Conservation (phyloP, 768 basidiomycete species). For the Cytidiella melzeri region DNA sequence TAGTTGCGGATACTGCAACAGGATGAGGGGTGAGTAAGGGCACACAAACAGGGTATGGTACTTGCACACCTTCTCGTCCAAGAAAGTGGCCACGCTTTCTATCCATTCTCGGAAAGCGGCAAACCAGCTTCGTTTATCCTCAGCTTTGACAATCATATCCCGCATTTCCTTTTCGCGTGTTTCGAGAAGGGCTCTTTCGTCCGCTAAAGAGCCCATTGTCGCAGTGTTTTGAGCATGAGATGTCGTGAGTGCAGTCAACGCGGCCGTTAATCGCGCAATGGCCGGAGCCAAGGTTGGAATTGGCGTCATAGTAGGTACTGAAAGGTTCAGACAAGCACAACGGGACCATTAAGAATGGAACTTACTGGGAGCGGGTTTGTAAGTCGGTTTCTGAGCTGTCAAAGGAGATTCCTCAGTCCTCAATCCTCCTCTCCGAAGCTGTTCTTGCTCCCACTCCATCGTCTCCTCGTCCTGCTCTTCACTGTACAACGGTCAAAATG, state of each 20-base stretch:
- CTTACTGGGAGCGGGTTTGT: slow-evolving; percentile 70
- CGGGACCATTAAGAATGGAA: background rate
- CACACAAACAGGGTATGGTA: background rate
- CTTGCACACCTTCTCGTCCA: slow-evolving; percentile 74
- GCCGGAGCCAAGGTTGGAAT: slow-evolving; percentile 62
- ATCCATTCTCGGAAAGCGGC: slow-evolving; percentile 71
- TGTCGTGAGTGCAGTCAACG: slow-evolving; percentile 51
- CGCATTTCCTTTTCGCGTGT: slow-evolving; percentile 68
- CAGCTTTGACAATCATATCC: slow-evolving; percentile 66
- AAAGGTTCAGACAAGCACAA: slow-evolving; percentile 11
- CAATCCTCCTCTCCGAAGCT: slow-evolving; percentile 70
- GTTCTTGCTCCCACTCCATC: slow-evolving; percentile 80
- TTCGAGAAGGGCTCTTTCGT: slow-evolving; percentile 61
- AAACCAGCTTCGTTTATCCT: slow-evolving; percentile 81
- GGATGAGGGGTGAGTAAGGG: slow-evolving; percentile 1
- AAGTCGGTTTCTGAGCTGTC: slow-evolving; percentile 45
- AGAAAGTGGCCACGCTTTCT: slow-evolving; percentile 76
- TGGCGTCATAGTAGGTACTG: slow-evolving; percentile 62
- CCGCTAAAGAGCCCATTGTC: slow-evolving; percentile 48
- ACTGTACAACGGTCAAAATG: slow-evolving; percentile 28
- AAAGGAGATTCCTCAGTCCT: slow-evolving; percentile 31
- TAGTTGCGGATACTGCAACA: slow-evolving; percentile 61
- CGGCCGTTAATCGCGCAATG: slow-evolving; percentile 52
- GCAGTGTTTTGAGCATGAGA: slow-evolving; percentile 63
- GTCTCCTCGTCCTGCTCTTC: slow-evolving; percentile 84